Base-by-base conservation (phyloP, 164 flowering plant species). In the Annona cherimola region DNA sequence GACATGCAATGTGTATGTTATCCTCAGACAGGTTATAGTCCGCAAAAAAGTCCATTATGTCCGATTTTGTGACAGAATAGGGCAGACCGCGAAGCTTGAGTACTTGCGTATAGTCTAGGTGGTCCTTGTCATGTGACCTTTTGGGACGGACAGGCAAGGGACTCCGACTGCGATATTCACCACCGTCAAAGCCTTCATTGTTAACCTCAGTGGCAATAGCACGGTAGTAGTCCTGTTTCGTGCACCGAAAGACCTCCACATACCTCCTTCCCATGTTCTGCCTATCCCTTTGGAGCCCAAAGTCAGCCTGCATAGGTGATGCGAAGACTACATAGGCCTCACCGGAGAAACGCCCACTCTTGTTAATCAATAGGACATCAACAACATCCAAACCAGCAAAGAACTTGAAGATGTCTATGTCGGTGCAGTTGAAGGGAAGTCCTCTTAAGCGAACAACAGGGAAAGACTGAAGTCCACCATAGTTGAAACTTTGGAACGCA, bases 381-480 rank as follows among this genome's bases (percentile, higher is more conserved):
- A 94, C 92, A 72, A 92, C 84, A 70, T 90, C 92, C 57, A 94
- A 83, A 5, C 97, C 97, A 46, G 90, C 85, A 83, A 94, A 94
- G 87, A 94, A 94, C 80, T 89, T 88, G 86, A 83, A 82, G 54
- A 94, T 82, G 84, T 94, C 99, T 19, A 86, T 76, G 40, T 94
- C 97, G 2, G 84, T 80, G 86, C 99, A 94, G 84, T 91, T 81
- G 81, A 88, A 91, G 0, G 97, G 98, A 54, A 94, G 92, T 12
- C 98, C 99, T 72, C 97, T 76, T 42, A 89, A 83, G n/a, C 94
- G 95, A 60, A 91, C 97, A 45, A 89, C 99, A 1, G 99, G 99
- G 75, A 94, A 92, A 35, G 82, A 19, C 59, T 85, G 84, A 55
- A 69, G 60, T 54, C 76, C 77, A 60, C 80, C 76, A 63, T 74